These are phyloP conservation scores for Pseudozyma sp. DNA, from an alignment of 1,284 basidiomycete genomes.

Conservation along the genomic window DNA sequence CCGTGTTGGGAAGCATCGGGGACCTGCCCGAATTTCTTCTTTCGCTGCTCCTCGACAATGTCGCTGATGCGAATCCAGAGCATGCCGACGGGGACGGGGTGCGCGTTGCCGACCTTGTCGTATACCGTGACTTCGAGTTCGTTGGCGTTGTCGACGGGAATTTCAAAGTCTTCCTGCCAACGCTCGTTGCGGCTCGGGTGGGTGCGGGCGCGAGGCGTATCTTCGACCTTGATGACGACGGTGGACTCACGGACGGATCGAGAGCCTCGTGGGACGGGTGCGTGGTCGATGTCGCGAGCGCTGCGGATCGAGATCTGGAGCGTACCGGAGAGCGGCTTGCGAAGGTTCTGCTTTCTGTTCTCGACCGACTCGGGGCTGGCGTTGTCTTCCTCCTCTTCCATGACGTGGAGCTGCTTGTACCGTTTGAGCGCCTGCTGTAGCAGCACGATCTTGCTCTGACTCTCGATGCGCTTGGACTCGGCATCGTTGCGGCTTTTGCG, in stretches of 20 bases:
- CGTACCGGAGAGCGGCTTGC: conserved; percentile 93
- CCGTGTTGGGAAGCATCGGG: conserved; percentile 43
- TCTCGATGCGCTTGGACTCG: conserved; percentile 91
- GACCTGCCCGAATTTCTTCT: conserved; percentile 85
- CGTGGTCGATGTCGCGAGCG: conserved; percentile 94
- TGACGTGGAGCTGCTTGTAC: conserved; percentile 94
- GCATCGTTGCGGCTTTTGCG: conserved; percentile 79
- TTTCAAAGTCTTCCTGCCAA: conserved; percentile 98
- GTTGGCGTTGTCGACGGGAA: conserved; percentile 96
- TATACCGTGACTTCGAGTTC: conserved; percentile 97
- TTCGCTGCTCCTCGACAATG: conserved; percentile 90
- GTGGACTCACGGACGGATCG: conserved; percentile 77
- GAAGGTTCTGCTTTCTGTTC: conserved; percentile 87
- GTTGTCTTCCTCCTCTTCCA: conserved; percentile 80
- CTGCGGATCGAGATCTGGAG: conserved; percentile 87
- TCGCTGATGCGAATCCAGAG: conserved; percentile 96
- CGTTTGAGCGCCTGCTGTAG: conserved; percentile 90
- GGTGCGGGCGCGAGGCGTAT: conserved; percentile 89
- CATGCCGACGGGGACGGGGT: conserved; percentile 90
- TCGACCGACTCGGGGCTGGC: conserved; percentile 73
- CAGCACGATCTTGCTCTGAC: conserved; percentile 94
- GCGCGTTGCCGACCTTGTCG: conserved; percentile 82
- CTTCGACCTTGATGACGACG: conserved; percentile 95
- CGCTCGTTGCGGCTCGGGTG: conserved; percentile 92
- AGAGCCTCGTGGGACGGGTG: conserved; percentile 75